Evolutionary conservation across 1,139 yeast species (phyloP).

Genomic region (Komagataea norvegica): DNA sequence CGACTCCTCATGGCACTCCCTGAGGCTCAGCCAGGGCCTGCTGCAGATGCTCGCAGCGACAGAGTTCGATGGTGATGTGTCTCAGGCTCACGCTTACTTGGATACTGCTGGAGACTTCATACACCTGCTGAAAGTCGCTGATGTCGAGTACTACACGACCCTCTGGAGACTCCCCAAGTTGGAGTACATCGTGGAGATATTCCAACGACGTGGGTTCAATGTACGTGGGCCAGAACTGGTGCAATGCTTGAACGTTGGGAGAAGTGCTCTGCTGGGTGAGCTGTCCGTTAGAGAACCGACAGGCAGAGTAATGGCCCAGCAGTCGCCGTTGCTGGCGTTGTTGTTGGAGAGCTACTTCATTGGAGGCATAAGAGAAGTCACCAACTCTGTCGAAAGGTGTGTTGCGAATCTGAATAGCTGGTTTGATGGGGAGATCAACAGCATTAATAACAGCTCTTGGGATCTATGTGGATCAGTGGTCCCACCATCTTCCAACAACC

Average conservation of each 20-base stretch:
- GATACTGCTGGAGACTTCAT: slow-evolving; percentile 60
- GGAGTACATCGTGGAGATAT: slow-evolving; percentile 1
- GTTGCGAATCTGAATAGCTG: slow-evolving; percentile 34
- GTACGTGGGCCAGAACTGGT: slow-evolving; percentile 23
- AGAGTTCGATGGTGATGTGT: slow-evolving; percentile 46
- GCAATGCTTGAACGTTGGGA: slow-evolving; percentile 48
- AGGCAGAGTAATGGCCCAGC: slow-evolving; percentile 29
- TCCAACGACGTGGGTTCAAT: slow-evolving; percentile 5
- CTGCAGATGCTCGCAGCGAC: slow-evolving; percentile 40
- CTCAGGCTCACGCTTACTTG: slow-evolving; percentile 44
- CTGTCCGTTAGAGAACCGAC: slow-evolving; percentile 30
- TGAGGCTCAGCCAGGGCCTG: slow-evolving; percentile 48
- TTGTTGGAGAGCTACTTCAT: slow-evolving; percentile 42
- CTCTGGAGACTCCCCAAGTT: slow-evolving; percentile 9
- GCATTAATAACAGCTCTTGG: slow-evolving; percentile 34
- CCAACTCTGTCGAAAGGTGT: slow-evolving; percentile 37
- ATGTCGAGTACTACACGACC: slow-evolving; percentile 4
- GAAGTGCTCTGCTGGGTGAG: slow-evolving; percentile 43
- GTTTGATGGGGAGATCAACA: slow-evolving; percentile 38
- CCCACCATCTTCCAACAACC: no score
- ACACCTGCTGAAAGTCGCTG: slow-evolving; percentile 33
- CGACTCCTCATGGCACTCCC: slow-evolving; percentile 61
- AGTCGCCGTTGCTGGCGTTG: slow-evolving; percentile 41
- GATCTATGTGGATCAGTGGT: slow-evolving; percentile 36
- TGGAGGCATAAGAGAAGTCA: slow-evolving; percentile 49